Conservation (phyloP, 1,284 basidiomycete species). For the Sphaerobolus stellatus region DNA sequence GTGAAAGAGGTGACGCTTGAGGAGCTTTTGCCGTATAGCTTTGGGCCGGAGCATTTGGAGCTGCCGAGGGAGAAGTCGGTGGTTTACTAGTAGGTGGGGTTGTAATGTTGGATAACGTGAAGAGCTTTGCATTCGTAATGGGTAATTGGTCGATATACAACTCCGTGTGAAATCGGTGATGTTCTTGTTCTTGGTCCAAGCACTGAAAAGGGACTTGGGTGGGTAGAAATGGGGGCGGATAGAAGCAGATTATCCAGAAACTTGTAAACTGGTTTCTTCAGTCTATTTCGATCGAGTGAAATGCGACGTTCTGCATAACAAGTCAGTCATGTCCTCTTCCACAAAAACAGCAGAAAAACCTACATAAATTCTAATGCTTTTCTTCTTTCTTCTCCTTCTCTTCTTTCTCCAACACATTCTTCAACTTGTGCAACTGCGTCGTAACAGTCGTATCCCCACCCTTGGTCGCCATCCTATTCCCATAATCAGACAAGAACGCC, state of each 20-base stretch:
- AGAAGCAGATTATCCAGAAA: too few species aligned
- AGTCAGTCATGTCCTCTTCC: too few species aligned
- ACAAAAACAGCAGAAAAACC: too few species aligned
- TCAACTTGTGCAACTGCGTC: constrained; percentile 54
- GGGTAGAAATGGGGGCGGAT: neutral
- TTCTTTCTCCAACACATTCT: too few species aligned
- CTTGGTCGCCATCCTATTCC: constrained; percentile 43
- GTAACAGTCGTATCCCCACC: constrained; percentile 51
- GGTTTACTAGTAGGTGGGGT: neutral
- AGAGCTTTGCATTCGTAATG: neutral
- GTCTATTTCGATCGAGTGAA: too few species aligned
- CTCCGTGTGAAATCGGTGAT: neutral
- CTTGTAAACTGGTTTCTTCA: too few species aligned
- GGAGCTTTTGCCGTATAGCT: constrained; percentile 81
- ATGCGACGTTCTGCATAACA: too few species aligned
- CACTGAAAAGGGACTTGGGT: neutral
- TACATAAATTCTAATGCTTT: too few species aligned
- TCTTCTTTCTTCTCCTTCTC: too few species aligned
- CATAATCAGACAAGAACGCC: constrained; percentile 47
- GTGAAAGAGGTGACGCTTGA: constrained; percentile 61
- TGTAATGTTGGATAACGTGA: neutral
- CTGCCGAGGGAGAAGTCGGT: constrained; percentile 34
- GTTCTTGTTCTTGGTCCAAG: neutral
- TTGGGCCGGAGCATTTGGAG: constrained; percentile 80
- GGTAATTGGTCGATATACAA: too few species aligned